Evolutionary conservation across 1,284 basidiomycete genomes (phyloP).

Genomic region (Irpex sp.): DNA sequence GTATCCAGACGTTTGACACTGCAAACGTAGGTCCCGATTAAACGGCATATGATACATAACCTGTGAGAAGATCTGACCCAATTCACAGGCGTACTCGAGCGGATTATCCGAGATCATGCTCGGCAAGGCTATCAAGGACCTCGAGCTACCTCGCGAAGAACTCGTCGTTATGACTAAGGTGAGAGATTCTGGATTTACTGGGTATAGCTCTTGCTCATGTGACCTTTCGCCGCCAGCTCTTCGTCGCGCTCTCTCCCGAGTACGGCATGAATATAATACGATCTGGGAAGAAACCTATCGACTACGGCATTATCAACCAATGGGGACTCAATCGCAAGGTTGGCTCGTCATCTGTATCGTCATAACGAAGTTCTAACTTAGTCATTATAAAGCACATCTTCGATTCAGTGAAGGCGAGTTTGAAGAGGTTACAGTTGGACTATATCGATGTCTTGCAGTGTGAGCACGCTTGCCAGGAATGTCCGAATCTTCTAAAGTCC

Average conservation of each 20-base stretch:
- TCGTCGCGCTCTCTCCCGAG: constrained; percentile 6
- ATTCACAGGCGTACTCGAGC: constrained; percentile 27
- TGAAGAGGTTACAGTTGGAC: constrained; percentile 64
- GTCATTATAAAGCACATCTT: constrained; percentile 54
- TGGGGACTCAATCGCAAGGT: constrained; percentile 31
- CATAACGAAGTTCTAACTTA: background rate
- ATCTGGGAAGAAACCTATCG: constrained; percentile 10
- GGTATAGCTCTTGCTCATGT: background rate
- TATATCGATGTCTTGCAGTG: constrained; percentile 71
- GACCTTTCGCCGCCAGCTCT: constrained; percentile 16
- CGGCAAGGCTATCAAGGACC: constrained; percentile 55
- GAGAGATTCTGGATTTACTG: background rate
- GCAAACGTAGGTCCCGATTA: constrained; percentile 32
- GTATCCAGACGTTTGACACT: constrained; percentile 50
- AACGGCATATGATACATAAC: background rate
- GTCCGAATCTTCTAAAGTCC: background rate
- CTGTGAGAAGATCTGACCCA: background rate
- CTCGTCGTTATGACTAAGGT: constrained; percentile 58
- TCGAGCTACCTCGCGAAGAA: constrained; percentile 50
- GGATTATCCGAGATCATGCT: constrained; percentile 54
- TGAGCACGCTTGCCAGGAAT: constrained; percentile 13
- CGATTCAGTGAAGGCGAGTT: constrained; percentile 63
- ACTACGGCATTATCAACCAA: constrained; percentile 31
- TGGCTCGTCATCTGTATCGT: background rate
- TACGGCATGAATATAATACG: constrained; percentile 5